Percentiles rank a stretch among this genome's conserved stretches.
Evolutionary conservation across 139 green algal genomes (phyloP).

Genomic region (Astrephomene gubernaculifera): DNA sequence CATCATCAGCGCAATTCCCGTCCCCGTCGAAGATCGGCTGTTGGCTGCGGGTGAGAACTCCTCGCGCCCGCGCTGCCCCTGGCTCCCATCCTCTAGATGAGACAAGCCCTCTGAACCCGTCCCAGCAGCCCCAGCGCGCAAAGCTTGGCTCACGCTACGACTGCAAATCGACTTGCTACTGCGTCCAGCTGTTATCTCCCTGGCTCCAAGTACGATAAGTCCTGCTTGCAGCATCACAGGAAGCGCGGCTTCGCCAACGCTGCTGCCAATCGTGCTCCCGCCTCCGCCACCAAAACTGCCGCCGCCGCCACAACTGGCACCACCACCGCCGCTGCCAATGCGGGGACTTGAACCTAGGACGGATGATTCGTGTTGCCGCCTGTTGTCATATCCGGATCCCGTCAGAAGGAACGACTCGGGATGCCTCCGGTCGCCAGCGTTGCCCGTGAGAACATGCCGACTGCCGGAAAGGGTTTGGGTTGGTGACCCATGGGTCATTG

Average conservation of each 20-base stretch:
- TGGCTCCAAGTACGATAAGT: neutral
- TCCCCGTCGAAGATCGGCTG: too few relatives aligned
- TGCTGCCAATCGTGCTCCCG: neutral
- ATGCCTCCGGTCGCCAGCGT: neutral
- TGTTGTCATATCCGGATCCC: neutral
- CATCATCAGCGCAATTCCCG: too few relatives aligned
- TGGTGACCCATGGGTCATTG: slow-evolving; percentile 4
- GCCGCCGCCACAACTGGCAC: neutral
- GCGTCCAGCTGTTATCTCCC: neutral
- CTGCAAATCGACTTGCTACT: too few relatives aligned
- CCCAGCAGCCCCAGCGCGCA: too few relatives aligned
- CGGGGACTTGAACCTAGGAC: too few relatives aligned
- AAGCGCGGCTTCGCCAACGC: neutral
- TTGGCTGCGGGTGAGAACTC: too few relatives aligned
- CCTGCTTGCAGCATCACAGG: slow-evolving; percentile 11
- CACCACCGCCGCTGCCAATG: neutral
- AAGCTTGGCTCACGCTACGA: too few relatives aligned
- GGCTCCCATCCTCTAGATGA: too few relatives aligned
- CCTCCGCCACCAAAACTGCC: neutral
- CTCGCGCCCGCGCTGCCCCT: too few relatives aligned
- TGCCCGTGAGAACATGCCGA: neutral
- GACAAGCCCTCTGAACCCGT: too few relatives aligned
- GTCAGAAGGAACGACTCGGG: neutral
- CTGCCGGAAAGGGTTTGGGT: neutral
- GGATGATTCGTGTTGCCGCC: too few relatives aligned